phyloP scores from a whole-genome alignment of 352 stramenopile genomes.

The Elongisporangium anandrum region DNA sequence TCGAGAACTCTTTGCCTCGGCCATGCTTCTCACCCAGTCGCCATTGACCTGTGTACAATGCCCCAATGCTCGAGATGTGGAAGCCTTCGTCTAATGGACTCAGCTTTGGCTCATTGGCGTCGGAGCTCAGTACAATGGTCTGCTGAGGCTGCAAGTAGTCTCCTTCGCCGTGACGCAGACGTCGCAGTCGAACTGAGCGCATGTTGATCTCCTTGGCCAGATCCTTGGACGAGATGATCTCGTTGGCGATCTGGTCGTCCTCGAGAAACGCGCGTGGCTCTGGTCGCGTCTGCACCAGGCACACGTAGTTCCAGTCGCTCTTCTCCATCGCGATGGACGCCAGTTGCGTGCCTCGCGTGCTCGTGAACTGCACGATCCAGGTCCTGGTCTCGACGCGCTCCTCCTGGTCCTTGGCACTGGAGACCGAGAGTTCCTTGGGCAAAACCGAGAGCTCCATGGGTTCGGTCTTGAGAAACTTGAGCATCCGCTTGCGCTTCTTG shows the following conservation, averaged over 20 bases:
- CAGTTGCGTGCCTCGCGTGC: constrained; percentile 39
- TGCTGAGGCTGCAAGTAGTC: constrained; percentile 25
- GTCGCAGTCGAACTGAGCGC: constrained; percentile 44
- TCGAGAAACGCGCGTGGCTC: constrained; percentile 47
- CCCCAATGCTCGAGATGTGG: constrained; percentile 59
- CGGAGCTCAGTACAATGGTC: background rate
- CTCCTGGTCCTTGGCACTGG: constrained; percentile 19
- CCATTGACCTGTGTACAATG: constrained; percentile 54
- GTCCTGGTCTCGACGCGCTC: constrained; percentile 43
- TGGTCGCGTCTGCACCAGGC: constrained; percentile 50
- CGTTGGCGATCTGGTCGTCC: constrained; percentile 46
- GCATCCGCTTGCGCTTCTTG: constrained; percentile 29
- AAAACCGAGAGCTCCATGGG: constrained; percentile 39
- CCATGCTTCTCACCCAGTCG: constrained; percentile 48
- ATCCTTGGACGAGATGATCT: constrained; percentile 41
- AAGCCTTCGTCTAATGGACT: constrained; percentile 54
- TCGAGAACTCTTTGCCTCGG: constrained; percentile 51
- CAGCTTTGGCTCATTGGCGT: background rate
- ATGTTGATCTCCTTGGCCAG: constrained; percentile 61
- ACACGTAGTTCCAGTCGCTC: constrained; percentile 61
- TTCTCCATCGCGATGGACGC: constrained; percentile 47
- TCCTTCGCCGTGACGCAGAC: constrained; percentile 49
- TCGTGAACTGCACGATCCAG: constrained; percentile 51
- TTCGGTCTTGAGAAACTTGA: constrained; percentile 51
- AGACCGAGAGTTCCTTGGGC: constrained; percentile 14